Conservation (phyloP, 2,329 filamentous ascomycete genomes). For the Sporothrix phasma region DNA sequence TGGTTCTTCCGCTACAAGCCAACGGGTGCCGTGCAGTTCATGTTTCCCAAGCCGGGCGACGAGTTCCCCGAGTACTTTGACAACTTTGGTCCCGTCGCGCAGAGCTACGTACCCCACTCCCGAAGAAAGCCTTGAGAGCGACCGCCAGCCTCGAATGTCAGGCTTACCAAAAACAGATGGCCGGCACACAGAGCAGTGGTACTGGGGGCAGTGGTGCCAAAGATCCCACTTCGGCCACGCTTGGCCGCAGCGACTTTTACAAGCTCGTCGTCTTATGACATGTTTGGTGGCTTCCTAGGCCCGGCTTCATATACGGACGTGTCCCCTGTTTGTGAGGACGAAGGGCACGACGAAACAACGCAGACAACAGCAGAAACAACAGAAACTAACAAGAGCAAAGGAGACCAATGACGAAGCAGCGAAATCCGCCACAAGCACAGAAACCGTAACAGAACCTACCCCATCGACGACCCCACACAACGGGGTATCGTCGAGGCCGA, state of each 20-base stretch:
- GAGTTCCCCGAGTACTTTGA: conserved; percentile 46
- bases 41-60: conserved; percentile 47
- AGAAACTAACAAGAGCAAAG: too few relatives aligned
- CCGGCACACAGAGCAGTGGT: background rate
- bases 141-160: conserved; percentile 36
- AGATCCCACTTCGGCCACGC: conserved; percentile 24
- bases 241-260: conserved; percentile 22
- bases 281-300: conserved; percentile 45
- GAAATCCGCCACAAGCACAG: too few relatives aligned
- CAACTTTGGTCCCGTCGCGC: conserved; percentile 25
- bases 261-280: conserved; percentile 35
- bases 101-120: conserved; percentile 32
- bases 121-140: conserved; percentile 44
- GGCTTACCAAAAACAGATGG: conserved; percentile 5
- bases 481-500: conserved; percentile 11
- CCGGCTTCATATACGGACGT: conserved; percentile 37
- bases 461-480: background rate
- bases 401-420: too few relatives aligned
- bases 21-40: conserved; percentile 45
- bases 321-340: conserved; percentile 35
- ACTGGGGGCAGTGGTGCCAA: background rate
- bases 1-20: conserved; percentile 50
- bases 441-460: background rate
- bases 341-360: too few relatives aligned
- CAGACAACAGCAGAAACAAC: too few relatives aligned